Conservation (phyloP, 116 monocot species). For the Posidonia oceanica region DNA sequence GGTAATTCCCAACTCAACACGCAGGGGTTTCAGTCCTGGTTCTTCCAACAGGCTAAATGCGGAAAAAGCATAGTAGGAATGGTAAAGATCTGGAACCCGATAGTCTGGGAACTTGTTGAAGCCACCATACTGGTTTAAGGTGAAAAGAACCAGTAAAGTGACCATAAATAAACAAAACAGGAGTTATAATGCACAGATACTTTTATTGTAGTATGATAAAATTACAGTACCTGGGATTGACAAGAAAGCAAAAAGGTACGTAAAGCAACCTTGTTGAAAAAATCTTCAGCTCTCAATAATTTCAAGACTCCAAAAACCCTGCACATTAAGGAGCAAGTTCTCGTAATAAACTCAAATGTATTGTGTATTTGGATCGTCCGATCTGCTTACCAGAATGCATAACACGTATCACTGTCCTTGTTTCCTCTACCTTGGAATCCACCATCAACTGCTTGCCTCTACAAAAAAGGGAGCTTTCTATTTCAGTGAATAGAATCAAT, state of each 20-base stretch:
- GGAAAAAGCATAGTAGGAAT: slow-evolving; percentile 74
- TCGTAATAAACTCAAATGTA: background rate
- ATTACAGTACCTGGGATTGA: slow-evolving; percentile 48
- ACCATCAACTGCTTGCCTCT: slow-evolving; percentile 86
- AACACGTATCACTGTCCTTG: slow-evolving; percentile 94
- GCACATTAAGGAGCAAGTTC: background rate
- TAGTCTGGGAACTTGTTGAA: slow-evolving; percentile 56
- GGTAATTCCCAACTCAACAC: slow-evolving; percentile 56
- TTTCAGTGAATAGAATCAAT: background rate
- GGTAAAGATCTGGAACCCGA: slow-evolving; percentile 70
- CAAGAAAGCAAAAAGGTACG: slow-evolving; percentile 68
- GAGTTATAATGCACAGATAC: background rate
- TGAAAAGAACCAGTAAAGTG: background rate
- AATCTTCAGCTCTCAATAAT: slow-evolving; percentile 51
- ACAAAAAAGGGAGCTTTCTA: slow-evolving; percentile 3
- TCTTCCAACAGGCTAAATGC: slow-evolving; percentile 82
- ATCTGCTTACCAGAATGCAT: slow-evolving; percentile 79
- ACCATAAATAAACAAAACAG: background rate
- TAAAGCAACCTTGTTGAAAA: slow-evolving; percentile 42
- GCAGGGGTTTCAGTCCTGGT: slow-evolving; percentile 44
- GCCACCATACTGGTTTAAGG: slow-evolving; percentile 55
- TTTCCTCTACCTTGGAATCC: slow-evolving; percentile 89
- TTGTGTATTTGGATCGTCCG: background rate
- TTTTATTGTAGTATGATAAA: no score
- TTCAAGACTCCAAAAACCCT: slow-evolving; percentile 87